Evolutionary conservation across 345 rosid genomes (phyloP).

Genomic region (Noccaea caerulescens): DNA sequence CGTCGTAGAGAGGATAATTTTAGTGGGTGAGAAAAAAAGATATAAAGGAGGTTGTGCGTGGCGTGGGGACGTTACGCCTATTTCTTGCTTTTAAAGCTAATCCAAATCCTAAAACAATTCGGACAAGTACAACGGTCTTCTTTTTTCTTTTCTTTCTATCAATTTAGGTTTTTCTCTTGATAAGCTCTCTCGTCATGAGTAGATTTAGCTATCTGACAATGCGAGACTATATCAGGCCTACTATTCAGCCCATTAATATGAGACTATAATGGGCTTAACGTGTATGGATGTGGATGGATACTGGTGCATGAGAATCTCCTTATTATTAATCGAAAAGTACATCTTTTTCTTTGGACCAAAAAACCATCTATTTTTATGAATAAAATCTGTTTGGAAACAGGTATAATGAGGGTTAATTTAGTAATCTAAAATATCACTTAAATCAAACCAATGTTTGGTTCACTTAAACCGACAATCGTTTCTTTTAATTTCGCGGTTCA

Average conservation of each 20-base stretch:
- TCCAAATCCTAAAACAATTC: conserved; percentile 6
- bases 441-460: too few relatives aligned
- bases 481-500: too few relatives aligned
- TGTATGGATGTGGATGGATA: too few relatives aligned
- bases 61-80: conserved; percentile 31
- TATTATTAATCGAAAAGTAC: too few relatives aligned
- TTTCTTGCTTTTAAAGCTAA: conserved; percentile 37
- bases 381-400: too few relatives aligned
- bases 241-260: neutral
- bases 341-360: too few relatives aligned
- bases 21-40: conserved; percentile 30
- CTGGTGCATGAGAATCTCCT: too few relatives aligned
- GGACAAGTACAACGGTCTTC: conserved; percentile 6
- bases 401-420: too few relatives aligned
- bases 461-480: too few relatives aligned
- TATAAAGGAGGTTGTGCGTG: conserved; percentile 8
- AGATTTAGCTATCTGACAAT: neutral
- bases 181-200: neutral
- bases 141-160: neutral
- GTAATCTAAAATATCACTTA: too few relatives aligned
- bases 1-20: conserved; percentile 18
- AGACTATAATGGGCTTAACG: neutral
- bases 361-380: too few relatives aligned
- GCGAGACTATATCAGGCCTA: neutral
- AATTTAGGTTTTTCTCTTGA: neutral